These are phyloP conservation scores for Cystofilobasidium capitatum DNA, from an alignment of 768 basidiomycete species.

Conservation along the genomic window DNA sequence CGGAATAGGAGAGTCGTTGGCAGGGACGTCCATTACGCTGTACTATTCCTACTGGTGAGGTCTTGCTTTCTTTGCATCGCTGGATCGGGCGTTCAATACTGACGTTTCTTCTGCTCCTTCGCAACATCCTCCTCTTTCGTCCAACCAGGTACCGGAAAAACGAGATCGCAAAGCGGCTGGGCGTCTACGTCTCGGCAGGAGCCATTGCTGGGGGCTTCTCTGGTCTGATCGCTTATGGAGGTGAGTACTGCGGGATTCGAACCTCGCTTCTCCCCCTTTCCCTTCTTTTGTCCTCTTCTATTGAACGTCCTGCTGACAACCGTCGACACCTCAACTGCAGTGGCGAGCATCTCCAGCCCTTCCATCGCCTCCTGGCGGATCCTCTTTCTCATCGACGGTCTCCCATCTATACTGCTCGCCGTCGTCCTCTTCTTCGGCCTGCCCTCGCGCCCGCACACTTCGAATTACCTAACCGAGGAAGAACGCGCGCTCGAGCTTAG, in stretches of 20 bases:
- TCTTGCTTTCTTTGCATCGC: not conserved
- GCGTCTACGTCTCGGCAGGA: conserved; percentile 41
- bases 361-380: conserved; percentile 31
- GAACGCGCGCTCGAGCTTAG: conserved; percentile 39
- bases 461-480: conserved; percentile 38
- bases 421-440: conserved; percentile 41
- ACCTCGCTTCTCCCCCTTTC: not conserved
- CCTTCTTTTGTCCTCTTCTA: conserved; percentile 26
- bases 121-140: too few species aligned
- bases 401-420: conserved; percentile 39
- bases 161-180: conserved; percentile 41
- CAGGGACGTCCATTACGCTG: conserved; percentile 28
- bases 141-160: conserved; percentile 37
- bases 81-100: too few species aligned
- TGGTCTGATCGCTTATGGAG: not conserved
- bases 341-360: conserved; percentile 33
- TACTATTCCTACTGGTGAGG: conserved; percentile 31
- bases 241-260: conserved; percentile 1
- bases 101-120: too few species aligned
- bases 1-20: conserved; percentile 29
- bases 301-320: too few species aligned
- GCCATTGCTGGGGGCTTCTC: conserved; percentile 31
- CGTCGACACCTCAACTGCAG: conserved; percentile 33
- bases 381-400: conserved; percentile 43
- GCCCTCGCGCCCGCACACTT: conserved; percentile 40